A percentile compares a stretch with the other conserved stretches of the same genome.
Conservation (phyloP, 257 asterid genomes). For the Capsicum baccatum region DNA sequence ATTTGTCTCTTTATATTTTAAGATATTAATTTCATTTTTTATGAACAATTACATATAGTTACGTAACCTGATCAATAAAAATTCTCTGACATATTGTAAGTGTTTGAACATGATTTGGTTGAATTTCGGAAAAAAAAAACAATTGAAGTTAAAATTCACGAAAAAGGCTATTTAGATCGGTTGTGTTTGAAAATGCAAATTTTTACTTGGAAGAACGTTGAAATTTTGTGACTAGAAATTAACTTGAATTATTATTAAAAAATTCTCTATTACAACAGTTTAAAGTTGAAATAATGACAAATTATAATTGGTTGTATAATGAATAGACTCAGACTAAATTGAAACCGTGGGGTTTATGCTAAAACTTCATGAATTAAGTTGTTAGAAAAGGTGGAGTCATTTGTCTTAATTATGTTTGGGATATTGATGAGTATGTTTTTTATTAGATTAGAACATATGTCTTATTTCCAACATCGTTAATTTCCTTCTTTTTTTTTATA, state of each 20-base stretch:
- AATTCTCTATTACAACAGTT: not conserved
- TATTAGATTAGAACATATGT: not conserved
- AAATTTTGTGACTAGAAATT: no score
- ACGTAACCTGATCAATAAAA: not conserved
- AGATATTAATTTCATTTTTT: no score
- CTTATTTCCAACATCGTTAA: constrained; percentile 25
- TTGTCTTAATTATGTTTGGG: constrained; percentile 52
- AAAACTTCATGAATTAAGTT: constrained; percentile 48
- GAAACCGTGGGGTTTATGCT: constrained; percentile 36
- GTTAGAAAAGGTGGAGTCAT: constrained; percentile 42
- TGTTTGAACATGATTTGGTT: not conserved
- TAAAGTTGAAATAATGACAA: not conserved
- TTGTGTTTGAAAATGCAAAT: not conserved
- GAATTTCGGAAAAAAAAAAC: not conserved
- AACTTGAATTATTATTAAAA: no score
- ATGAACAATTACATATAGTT: not conserved
- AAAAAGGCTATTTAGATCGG: no score
- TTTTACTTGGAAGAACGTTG: no score
- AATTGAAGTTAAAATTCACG: not conserved
- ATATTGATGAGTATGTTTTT: not conserved
- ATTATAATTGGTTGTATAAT: no score
- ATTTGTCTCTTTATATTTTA: no score
- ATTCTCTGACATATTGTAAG: not conserved
- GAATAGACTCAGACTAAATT: no score
- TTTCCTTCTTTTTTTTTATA: not conserved